Conservation (phyloP, 805 yeast species). For the Wickerhamomyces kurtzmanii region DNA sequence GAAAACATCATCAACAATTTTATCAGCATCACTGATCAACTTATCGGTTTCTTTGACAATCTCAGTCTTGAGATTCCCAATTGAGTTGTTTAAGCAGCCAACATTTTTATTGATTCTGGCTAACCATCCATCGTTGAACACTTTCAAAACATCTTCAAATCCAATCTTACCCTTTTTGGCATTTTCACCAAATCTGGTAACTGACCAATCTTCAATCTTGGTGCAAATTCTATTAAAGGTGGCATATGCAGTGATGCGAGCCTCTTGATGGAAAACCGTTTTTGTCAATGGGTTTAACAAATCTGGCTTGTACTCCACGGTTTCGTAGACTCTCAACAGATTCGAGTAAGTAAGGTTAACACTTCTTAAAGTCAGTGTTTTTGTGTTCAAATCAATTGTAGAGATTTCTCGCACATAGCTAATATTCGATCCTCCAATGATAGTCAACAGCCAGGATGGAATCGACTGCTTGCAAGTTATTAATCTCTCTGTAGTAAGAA, state of each 20-base stretch:
- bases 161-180: constrained; percentile 78
- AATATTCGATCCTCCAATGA: constrained; percentile 64
- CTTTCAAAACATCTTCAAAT: constrained; percentile 67
- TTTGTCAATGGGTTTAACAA: constrained; percentile 32
- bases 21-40: constrained; percentile 8
- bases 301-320: constrained; percentile 76
- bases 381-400: constrained; percentile 59
- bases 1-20: constrained; percentile 4
- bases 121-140: constrained; percentile 28
- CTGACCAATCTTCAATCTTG: constrained; percentile 87
- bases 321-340: constrained; percentile 72
- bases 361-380: constrained; percentile 72
- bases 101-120: constrained; percentile 18
- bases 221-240: constrained; percentile 61
- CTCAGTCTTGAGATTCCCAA: constrained; percentile 41
- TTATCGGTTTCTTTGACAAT: constrained; percentile 31
- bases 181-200: constrained; percentile 80
- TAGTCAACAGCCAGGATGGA: constrained; percentile 67
- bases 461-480: constrained; percentile 83
- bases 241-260: constrained; percentile 83
- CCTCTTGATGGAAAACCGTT: constrained; percentile 71
- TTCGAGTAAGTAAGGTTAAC: constrained; percentile 76
- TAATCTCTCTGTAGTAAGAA: constrained; percentile 72
- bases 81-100: constrained; percentile 14
- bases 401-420: constrained; percentile 87